phyloP scores from a whole-genome alignment of 2,329 filamentous ascomycete species.

The Chaetomiaceae sp. region DNA sequence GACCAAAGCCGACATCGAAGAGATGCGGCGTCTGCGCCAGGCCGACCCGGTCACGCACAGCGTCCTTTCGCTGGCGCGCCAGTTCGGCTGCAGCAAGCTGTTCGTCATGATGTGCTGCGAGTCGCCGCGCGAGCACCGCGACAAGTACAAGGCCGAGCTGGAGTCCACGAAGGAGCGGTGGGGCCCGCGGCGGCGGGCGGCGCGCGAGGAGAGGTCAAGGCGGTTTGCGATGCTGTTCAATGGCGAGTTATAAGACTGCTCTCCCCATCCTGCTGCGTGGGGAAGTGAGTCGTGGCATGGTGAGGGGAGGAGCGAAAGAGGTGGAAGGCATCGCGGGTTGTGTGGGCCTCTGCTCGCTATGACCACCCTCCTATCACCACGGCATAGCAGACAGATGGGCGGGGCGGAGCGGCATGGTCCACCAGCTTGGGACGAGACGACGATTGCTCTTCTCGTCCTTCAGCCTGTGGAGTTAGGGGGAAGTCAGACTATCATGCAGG shows the following conservation, averaged over 20 bases:
- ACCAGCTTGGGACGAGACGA: too few species aligned
- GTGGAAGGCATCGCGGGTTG: too few species aligned
- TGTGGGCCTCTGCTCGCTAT: too few species aligned
- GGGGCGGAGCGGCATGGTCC: too few species aligned
- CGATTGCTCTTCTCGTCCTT: too few species aligned
- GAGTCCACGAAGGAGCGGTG: constrained; percentile 41
- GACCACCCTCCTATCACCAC: too few species aligned
- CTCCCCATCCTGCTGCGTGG: too few species aligned
- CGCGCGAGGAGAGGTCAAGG: constrained; percentile 49
- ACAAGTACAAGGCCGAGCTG: constrained; percentile 32
- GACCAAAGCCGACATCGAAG: constrained; percentile 47
- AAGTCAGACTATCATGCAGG: too few species aligned
- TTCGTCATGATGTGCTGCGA: constrained; percentile 55
- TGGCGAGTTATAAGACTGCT: constrained; percentile 44
- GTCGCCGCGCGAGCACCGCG: constrained; percentile 42
- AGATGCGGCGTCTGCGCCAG: constrained; percentile 51
- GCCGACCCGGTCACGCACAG: constrained; percentile 51
- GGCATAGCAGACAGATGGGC: too few species aligned
- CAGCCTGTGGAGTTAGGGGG: too few species aligned
- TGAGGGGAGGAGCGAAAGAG: too few species aligned
- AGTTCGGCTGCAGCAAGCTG: constrained; percentile 49
- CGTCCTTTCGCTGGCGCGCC: constrained; percentile 45
- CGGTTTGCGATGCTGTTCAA: constrained; percentile 47
- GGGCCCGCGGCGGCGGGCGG: constrained; percentile 50
- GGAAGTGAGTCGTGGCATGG: background rate